Percentiles rank a stretch among this genome's conserved stretches.
phyloP scores from a whole-genome alignment of 768 basidiomycete genomes.

The Suillus brevipes region DNA sequence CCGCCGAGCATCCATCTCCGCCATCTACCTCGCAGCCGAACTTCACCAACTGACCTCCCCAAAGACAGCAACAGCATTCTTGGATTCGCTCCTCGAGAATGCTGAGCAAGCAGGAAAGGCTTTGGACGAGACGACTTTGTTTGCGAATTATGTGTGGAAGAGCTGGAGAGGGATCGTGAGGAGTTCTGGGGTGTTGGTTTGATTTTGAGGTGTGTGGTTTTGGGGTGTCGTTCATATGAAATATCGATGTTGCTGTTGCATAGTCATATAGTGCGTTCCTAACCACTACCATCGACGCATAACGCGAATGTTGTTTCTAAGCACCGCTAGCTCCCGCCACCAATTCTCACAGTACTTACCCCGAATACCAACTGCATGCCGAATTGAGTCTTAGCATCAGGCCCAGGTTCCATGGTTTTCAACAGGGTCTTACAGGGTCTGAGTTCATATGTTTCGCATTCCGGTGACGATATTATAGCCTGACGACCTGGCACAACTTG shows the following conservation, averaged over 20 bases:
- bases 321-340: no score
- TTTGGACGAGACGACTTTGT: slow-evolving; percentile 53
- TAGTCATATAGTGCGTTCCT: neutral
- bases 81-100: slow-evolving; percentile 60
- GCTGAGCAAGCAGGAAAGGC: slow-evolving; percentile 46
- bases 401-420: no score
- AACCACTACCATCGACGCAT: neutral
- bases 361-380: no score
- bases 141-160: slow-evolving; percentile 56
- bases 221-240: neutral
- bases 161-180: slow-evolving; percentile 62
- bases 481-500: no score
- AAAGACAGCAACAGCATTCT: slow-evolving; percentile 60
- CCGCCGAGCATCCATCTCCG: slow-evolving; percentile 61
- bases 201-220: neutral
- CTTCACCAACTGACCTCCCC: slow-evolving; percentile 83
- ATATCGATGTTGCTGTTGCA: neutral
- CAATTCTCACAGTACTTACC: no score
- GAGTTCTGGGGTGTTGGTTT: slow-evolving; percentile 54
- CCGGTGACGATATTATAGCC: no score
- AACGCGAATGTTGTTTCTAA: neutral
- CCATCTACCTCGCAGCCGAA: slow-evolving; percentile 75
- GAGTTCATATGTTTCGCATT: no score
- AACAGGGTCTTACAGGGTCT: no score
- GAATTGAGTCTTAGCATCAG: no score